Evolutionary conservation across 495 filamentous ascomycete species (phyloP).

Genomic region (Podospora tetraspora): DNA sequence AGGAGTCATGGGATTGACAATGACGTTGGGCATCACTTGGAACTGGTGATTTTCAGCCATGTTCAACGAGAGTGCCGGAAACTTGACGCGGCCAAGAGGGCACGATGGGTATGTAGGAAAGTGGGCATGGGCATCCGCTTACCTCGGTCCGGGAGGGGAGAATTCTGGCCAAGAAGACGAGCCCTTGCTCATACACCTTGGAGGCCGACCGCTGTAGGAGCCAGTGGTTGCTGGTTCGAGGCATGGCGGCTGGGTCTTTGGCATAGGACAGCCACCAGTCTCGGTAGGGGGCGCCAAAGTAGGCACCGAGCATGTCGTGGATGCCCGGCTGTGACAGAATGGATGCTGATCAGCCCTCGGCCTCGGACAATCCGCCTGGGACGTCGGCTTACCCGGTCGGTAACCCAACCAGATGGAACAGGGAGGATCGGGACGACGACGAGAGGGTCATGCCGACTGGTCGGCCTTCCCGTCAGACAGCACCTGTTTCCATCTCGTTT

Average conservation of each 20-base stretch:
- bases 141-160: conserved; percentile 28
- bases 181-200: conserved; percentile 18
- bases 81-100: too few relatives aligned
- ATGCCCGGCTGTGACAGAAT: conserved; percentile 1
- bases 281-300: conserved; percentile 26
- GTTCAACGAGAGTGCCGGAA: not conserved
- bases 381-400: too few relatives aligned
- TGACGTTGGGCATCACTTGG: conserved; percentile 11
- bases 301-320: conserved; percentile 28
- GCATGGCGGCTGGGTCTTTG: conserved; percentile 14
- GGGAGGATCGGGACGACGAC: too few relatives aligned
- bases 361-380: too few relatives aligned
- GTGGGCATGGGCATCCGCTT: conserved; percentile 1
- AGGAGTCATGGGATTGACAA: conserved; percentile 15
- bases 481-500: too few relatives aligned
- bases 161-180: conserved; percentile 20
- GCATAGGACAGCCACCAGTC: conserved; percentile 31
- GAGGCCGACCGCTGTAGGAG: conserved; percentile 25
- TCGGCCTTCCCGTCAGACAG: too few relatives aligned
- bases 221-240: conserved; percentile 25
- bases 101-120: too few relatives aligned
- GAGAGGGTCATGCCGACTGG: too few relatives aligned
- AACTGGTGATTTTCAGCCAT: conserved; percentile 15
- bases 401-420: too few relatives aligned
- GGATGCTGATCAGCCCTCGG: too few relatives aligned